phyloP scores from a whole-genome alignment of 129 eudicot genomes.

The Flaveria trinervia region DNA sequence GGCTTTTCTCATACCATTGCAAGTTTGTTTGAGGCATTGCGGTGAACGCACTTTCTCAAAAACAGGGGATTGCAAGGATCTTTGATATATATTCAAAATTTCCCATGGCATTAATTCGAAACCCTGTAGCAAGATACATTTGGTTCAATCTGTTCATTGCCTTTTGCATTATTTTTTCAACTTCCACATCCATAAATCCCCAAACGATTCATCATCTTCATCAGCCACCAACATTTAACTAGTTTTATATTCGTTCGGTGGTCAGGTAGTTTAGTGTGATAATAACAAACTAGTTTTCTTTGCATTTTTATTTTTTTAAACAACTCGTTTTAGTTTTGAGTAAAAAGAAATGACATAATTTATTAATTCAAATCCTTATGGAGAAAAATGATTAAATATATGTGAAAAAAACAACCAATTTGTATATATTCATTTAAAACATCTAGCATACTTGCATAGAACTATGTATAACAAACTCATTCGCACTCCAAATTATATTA shows the following conservation, averaged over 20 bases:
- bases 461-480: too few species aligned
- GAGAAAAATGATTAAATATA: too few species aligned
- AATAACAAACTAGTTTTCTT: too few species aligned
- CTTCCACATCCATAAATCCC: constrained; percentile 23
- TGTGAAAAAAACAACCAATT: too few species aligned
- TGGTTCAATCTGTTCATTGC: constrained; percentile 19
- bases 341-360: too few species aligned
- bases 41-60: constrained; percentile 30
- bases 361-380: too few species aligned
- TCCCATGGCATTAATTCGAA: constrained; percentile 36
- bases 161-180: neutral
- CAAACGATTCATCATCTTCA: constrained; percentile 12
- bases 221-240: neutral
- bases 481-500: too few species aligned
- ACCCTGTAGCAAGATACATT: constrained; percentile 21
- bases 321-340: too few species aligned
- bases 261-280: too few species aligned
- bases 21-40: neutral
- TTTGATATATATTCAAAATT: constrained; percentile 1
- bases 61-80: constrained; percentile 55
- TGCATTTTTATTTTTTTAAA: too few species aligned
- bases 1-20: neutral
- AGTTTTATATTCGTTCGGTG: neutral
- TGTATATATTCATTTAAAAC: too few species aligned
- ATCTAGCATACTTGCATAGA: too few species aligned